Evolutionary conservation across 106 monocot genomes (phyloP), one percentile per base, ranked within the genome.

Genomic region (Phalaenopsis equestris): DNA sequence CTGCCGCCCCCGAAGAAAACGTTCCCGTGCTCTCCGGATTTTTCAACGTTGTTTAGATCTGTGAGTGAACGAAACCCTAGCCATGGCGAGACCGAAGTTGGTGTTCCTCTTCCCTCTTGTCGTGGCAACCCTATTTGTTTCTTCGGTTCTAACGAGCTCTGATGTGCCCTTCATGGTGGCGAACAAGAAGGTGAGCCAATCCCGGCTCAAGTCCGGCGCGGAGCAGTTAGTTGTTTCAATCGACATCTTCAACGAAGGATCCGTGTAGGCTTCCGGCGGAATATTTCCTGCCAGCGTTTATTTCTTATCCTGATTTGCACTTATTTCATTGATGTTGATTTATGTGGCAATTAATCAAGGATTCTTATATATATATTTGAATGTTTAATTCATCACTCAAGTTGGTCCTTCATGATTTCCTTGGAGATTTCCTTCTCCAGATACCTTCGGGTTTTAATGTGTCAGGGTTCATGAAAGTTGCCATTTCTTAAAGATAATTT

Each of bases 201-300:
- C 83, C 55, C 90, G 93, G 56, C 88, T 90, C 78, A 95, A 95
- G 84, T 84, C 92, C 36, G 95, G 95, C 41, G 86, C 80, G 65
- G 99, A 99, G 82, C 94, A 86, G 80, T 78, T 99, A 80, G 68
- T 92, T 67, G 91, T 99, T 58, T 81, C 92, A 52, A 87, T 99
- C 77, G 94, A 99, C 64, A 77, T 99, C 79, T 99, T 95, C 88
- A 99, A 95, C 87, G 65, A 95, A 82, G 98, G 98, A 93, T 93
- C 98, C 8, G 86, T 88, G 98, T 99, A 68, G 55, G 92, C 86
- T 75, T 73, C 70, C 56, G 9, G 24, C 42, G 21, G 48, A 49
- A 24, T 49, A 3, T 42, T 2, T 52, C 6, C 43, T 76, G 18
- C 39, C 39, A 38, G 10, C 0, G 39, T 14, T 70, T 39, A 39